Evolutionary conservation across 495 filamentous ascomycete species (phyloP).

Genomic region (Neurospora tetrasperma): DNA sequence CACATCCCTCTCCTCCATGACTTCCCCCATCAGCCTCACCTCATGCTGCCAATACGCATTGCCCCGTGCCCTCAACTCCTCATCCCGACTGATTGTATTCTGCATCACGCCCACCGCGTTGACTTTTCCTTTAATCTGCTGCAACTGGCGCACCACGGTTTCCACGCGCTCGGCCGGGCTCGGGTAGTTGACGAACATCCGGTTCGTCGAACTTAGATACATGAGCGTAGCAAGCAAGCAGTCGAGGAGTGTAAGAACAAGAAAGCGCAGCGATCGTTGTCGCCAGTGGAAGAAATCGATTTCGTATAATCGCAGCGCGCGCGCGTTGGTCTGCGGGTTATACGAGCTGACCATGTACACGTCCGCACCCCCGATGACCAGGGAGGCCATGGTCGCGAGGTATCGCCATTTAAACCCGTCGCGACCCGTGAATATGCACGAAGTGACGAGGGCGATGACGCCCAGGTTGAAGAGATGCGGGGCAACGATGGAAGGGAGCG

Average conservation of each 20-base stretch:
- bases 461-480: constrained; percentile 72
- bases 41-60: constrained; percentile 45
- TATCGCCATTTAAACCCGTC: constrained; percentile 58
- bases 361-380: constrained; percentile 53
- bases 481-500: constrained; percentile 57
- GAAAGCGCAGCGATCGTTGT: constrained; percentile 46
- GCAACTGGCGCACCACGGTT: constrained; percentile 26
- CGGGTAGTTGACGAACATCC: constrained; percentile 40
- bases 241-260: constrained; percentile 53
- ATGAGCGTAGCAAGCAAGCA: constrained; percentile 47
- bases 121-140: constrained; percentile 31
- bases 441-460: constrained; percentile 57
- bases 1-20: constrained; percentile 53
- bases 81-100: constrained; percentile 45
- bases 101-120: constrained; percentile 43
- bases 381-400: constrained; percentile 51
- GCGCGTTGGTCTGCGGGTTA: constrained; percentile 49
- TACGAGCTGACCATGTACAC: constrained; percentile 48
- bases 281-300: constrained; percentile 61
- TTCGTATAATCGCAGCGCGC: constrained; percentile 45
- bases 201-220: constrained; percentile 68
- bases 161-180: constrained; percentile 40
- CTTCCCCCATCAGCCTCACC: constrained; percentile 41
- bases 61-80: constrained; percentile 35
- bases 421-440: constrained; percentile 39